Conservation (phyloP, 768 basidiomycete species). For the Leccinum fibrillosum region DNA sequence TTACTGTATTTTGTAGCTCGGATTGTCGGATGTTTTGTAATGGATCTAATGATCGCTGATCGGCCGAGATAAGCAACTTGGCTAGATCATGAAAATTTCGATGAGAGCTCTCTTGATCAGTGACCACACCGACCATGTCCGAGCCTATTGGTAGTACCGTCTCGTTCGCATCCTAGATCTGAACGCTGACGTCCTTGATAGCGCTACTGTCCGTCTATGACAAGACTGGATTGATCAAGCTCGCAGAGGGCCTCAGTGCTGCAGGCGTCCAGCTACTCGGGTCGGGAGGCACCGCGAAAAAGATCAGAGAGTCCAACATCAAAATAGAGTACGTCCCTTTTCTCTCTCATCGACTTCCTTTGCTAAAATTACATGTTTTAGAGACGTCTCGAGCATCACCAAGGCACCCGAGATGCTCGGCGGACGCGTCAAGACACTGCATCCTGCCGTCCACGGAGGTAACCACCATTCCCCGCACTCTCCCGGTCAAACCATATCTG, state of each 20-base stretch:
- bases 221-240: constrained; percentile 84
- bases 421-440: constrained; percentile 96
- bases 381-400: no score
- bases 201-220: constrained; percentile 96
- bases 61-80: constrained; percentile 13
- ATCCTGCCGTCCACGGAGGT: constrained; percentile 98
- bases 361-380: constrained; percentile 3
- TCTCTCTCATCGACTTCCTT: not conserved
- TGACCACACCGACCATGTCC: constrained; percentile 24
- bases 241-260: constrained; percentile 79
- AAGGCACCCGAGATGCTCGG: constrained; percentile 80
- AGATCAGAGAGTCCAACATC: constrained; percentile 91
- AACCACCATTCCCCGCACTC: constrained; percentile 7
- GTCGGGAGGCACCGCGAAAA: constrained; percentile 97
- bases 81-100: constrained; percentile 1
- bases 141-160: constrained; percentile 25
- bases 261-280: constrained; percentile 90
- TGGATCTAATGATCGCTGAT: constrained; percentile 13
- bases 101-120: not conserved
- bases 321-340: constrained; percentile 71
- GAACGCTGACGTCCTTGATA: constrained; percentile 27
- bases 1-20: constrained; percentile 9
- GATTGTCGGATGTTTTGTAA: not conserved
- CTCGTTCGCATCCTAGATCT: not conserved
- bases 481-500: not conserved